Percentiles rank a stretch among this genome's conserved stretches.
Evolutionary conservation across 73 alveolate genomes (phyloP).

Genomic region (Uronychia setigera): DNA sequence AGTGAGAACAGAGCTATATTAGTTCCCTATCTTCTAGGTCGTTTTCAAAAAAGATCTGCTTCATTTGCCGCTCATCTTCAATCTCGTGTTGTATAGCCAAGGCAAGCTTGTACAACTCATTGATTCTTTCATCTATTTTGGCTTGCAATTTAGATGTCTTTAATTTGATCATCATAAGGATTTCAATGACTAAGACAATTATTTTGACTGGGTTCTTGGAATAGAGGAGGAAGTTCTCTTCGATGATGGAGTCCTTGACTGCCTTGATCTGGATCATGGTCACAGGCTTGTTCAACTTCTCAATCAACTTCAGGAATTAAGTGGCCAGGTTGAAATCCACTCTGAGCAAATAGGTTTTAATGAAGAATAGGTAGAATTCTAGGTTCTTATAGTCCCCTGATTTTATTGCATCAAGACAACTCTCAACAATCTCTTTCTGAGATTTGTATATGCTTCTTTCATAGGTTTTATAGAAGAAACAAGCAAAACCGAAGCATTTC

Average conservation of each 20-base stretch:
- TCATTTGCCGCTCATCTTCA: neutral
- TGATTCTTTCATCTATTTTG: neutral
- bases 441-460: neutral
- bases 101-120: neutral
- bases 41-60: neutral
- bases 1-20: neutral
- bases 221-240: neutral
- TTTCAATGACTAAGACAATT: neutral
- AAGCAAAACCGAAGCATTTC: neutral
- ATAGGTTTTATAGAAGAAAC: neutral
- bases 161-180: neutral
- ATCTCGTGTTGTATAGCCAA: neutral
- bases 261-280: neutral
- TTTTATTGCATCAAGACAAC: neutral
- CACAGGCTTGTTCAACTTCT: neutral
- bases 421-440: neutral
- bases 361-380: neutral
- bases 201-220: neutral
- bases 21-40: neutral
- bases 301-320: neutral
- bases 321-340: neutral
- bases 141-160: neutral
- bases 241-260: neutral
- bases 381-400: neutral
- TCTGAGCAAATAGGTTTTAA: neutral